Evolutionary conservation across 2,329 filamentous ascomycete species (phyloP).

Genomic region (Stemphylium beticola): DNA sequence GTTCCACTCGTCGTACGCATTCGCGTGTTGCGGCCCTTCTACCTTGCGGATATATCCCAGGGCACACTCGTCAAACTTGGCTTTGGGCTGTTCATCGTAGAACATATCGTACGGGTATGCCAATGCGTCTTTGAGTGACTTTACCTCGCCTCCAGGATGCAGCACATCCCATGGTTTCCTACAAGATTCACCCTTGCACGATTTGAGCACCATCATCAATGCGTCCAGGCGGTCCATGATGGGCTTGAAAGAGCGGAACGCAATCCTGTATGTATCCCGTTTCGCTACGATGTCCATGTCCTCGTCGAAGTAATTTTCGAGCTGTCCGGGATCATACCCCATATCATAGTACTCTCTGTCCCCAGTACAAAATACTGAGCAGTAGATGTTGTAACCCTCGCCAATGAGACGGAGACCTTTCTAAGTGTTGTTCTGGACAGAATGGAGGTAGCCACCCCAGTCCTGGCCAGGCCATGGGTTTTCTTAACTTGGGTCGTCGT

Average conservation of each 20-base stretch:
- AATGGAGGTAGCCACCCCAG: too few species aligned
- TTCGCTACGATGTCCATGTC: too few species aligned
- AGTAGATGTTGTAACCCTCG: not conserved
- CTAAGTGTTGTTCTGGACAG: not conserved
- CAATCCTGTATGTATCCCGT: too few species aligned
- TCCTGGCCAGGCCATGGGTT: too few species aligned
- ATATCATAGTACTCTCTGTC: not conserved
- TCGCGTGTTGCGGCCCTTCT: not conserved
- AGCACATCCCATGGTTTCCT: not conserved
- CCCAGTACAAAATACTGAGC: not conserved
- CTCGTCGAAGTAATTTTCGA: too few species aligned
- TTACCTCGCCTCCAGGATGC: not conserved
- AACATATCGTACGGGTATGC: not conserved
- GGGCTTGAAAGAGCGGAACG: not conserved
- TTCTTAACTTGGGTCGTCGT: too few species aligned
- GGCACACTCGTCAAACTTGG: not conserved
- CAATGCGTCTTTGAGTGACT: not conserved
- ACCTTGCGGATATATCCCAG: not conserved
- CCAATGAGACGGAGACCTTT: not conserved
- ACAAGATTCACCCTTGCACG: constrained; percentile 1
- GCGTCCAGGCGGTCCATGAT: not conserved
- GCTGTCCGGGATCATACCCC: not conserved
- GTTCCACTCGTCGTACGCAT: not conserved
- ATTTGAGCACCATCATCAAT: not conserved
- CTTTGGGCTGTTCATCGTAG: not conserved